Percentiles rank a stretch among this genome's conserved stretches.
These are phyloP conservation scores for Geoglossum glabrum DNA, from an alignment of 495 filamentous ascomycete species.

Conservation along the genomic window DNA sequence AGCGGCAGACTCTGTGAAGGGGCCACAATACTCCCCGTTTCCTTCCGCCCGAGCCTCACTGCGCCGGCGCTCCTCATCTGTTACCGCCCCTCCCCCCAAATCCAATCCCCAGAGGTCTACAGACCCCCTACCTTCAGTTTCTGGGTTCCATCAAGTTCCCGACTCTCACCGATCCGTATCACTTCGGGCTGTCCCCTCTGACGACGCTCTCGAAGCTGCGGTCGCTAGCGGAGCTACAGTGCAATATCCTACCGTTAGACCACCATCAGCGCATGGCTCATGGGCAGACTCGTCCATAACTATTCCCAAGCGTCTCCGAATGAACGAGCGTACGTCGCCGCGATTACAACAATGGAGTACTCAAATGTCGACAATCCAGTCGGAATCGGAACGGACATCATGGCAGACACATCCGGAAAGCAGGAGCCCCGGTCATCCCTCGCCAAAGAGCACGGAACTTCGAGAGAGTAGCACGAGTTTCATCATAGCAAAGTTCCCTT, in stretches of 20 bases:
- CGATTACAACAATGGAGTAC: not conserved
- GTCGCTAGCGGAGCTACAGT: conserved; percentile 11
- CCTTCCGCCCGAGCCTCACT: not conserved
- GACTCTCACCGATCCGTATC: conserved; percentile 1
- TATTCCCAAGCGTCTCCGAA: conserved; percentile 2
- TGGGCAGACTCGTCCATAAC: conserved; percentile 4
- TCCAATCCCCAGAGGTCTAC: conserved; percentile 11
- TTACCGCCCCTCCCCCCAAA: conserved; percentile 3
- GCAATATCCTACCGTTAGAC: conserved; percentile 2
- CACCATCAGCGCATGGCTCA: not conserved
- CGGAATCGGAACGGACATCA: not conserved
- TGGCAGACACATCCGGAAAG: not conserved
- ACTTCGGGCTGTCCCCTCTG: conserved; percentile 11
- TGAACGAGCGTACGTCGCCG: not conserved
- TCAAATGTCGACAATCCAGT: not conserved
- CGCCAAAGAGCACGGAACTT: not conserved
- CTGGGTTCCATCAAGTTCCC: not conserved
- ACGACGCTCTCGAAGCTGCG: conserved; percentile 11
- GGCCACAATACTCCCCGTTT: not conserved
- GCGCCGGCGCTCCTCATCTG: conserved; percentile 1
- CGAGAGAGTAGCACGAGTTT: not conserved
- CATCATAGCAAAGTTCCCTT: not conserved
- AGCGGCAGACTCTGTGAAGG: not conserved
- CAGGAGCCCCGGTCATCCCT: not conserved
- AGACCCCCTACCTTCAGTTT: conserved; percentile 7